These are phyloP conservation scores for Croton setiger DNA, from an alignment of 441 rosid genomes.

Conservation along the genomic window DNA sequence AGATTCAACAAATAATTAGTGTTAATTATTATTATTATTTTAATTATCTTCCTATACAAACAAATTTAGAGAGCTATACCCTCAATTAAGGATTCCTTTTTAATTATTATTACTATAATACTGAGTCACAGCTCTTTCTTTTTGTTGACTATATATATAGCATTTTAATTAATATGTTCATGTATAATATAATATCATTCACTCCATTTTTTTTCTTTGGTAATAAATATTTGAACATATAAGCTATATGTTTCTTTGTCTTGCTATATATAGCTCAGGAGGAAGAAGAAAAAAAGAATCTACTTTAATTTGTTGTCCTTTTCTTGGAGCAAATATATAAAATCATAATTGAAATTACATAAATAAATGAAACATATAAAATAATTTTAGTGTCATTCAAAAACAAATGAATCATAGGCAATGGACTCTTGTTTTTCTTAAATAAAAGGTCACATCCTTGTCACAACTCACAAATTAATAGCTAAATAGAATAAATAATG, in stretches of 20 bases:
- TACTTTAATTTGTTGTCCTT: not conserved
- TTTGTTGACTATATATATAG: slow-evolving; percentile 27
- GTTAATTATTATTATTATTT: not conserved
- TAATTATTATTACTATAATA: not conserved
- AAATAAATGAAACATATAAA: not conserved
- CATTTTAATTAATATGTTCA: not conserved
- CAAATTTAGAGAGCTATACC: not conserved
- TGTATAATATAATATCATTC: not conserved
- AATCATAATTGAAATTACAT: not conserved
- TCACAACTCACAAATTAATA: not conserved
- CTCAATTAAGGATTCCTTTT: slow-evolving; percentile 24
- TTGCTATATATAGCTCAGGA: not conserved
- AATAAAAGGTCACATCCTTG: not conserved
- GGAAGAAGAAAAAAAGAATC: not conserved
- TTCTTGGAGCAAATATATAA: not conserved
- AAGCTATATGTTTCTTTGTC: not conserved
- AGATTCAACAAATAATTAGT: slow-evolving; percentile 5
- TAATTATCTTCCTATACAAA: not conserved
- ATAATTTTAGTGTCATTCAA: no score
- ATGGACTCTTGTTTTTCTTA: no score
- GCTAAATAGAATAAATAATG: not conserved
- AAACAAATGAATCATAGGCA: not conserved
- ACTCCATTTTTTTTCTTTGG: not conserved
- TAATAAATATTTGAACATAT: not conserved
- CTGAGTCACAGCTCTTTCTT: slow-evolving; percentile 15